Evolutionary conservation across 805 yeast genomes (phyloP).

Genomic region (Yamadazyma akitaensis): DNA sequence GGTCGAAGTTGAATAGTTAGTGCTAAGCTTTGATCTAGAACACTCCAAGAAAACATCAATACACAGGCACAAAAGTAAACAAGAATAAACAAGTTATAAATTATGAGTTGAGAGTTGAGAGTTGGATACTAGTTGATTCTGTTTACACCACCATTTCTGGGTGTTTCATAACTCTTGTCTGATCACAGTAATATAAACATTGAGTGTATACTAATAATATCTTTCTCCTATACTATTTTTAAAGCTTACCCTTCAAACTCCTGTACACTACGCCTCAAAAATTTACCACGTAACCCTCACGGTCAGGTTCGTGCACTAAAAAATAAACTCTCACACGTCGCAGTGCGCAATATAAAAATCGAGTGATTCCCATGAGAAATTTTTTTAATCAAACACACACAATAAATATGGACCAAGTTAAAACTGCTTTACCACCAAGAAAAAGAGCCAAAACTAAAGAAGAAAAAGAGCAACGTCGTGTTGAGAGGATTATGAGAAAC

Average conservation of each 20-base stretch:
- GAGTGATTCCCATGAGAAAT: background rate
- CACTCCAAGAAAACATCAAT: too few species aligned
- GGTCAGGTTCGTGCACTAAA: background rate
- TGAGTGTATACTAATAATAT: too few species aligned
- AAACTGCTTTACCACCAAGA: slow-evolving; percentile 76
- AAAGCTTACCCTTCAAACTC: background rate
- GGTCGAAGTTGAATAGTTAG: too few species aligned
- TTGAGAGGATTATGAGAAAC: slow-evolving; percentile 88
- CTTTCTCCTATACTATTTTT: too few species aligned
- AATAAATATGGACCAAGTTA: slow-evolving; percentile 17
- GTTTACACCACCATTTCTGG: too few species aligned
- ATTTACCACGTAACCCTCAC: background rate
- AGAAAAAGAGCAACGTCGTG: slow-evolving; percentile 94
- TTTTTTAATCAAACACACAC: slow-evolving; percentile 5
- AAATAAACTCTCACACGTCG: background rate
- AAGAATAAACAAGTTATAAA: too few species aligned
- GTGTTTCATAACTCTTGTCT: too few species aligned
- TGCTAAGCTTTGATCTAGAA: too few species aligned
- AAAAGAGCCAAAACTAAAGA: slow-evolving; percentile 95
- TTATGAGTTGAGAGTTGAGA: too few species aligned
- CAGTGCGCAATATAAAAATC: slow-evolving; percentile 4
- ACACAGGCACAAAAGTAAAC: too few species aligned
- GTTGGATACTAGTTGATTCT: too few species aligned
- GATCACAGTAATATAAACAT: too few species aligned
- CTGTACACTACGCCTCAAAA: background rate